Evolutionary conservation across 176 grass and related monocot genomes (phyloP).

Genomic region (Secale cereale): DNA sequence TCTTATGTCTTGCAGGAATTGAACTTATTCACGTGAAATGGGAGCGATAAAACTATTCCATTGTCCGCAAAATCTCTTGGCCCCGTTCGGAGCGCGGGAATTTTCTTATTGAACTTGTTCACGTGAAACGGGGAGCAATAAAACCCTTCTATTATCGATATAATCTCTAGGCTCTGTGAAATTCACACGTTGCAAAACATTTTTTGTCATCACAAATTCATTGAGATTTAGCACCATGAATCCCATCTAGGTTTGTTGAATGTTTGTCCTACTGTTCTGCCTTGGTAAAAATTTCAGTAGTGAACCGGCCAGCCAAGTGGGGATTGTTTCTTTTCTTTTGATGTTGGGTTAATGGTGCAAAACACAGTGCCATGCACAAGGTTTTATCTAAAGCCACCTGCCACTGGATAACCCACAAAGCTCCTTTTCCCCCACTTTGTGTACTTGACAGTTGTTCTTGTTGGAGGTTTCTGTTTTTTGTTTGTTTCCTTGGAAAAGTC

Average conservation of each 20-base stretch:
- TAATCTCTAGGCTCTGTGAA: background rate
- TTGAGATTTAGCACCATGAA: background rate
- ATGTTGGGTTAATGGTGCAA: background rate
- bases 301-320: background rate
- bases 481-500: background rate
- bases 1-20: background rate
- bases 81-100: background rate
- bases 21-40: background rate
- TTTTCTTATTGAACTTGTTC: background rate
- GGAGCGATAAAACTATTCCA: background rate
- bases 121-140: background rate
- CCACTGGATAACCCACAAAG: background rate
- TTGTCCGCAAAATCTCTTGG: background rate
- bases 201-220: background rate
- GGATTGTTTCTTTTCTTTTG: background rate
- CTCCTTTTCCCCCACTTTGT: background rate
- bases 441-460: conserved; percentile 3
- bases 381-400: conserved; percentile 2
- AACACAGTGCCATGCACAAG: conserved; percentile 47
- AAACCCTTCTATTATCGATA: background rate
- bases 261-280: background rate
- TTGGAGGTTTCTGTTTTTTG: background rate
- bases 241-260: background rate
- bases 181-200: background rate
- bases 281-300: background rate